These are phyloP conservation scores for Nannizziopsis arthrosporioides DNA, from an alignment of 2,329 filamentous ascomycete species.

Conservation along the genomic window DNA sequence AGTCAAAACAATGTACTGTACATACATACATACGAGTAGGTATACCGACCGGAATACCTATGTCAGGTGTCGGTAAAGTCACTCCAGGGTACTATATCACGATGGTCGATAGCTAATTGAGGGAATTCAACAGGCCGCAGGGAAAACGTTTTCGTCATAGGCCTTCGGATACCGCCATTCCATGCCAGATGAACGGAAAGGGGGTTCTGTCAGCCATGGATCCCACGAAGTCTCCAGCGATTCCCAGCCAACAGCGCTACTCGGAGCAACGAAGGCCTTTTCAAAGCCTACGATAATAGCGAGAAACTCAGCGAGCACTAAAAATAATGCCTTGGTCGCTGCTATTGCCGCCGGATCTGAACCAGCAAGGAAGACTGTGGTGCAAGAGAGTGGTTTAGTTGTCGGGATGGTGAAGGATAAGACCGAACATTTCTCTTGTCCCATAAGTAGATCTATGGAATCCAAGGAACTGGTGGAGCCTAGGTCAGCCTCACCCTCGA, in stretches of 20 bases:
- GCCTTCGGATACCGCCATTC: not conserved
- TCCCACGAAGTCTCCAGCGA: not conserved
- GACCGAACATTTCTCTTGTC: slow-evolving; percentile 25
- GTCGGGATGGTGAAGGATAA: slow-evolving; percentile 30
- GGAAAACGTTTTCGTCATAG: not conserved
- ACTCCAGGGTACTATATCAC: too few relatives aligned
- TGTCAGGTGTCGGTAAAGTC: too few relatives aligned
- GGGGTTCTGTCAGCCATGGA: not conserved
- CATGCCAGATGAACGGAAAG: slow-evolving; percentile 8
- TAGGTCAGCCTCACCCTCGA: not conserved
- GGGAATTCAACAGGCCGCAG: not conserved
- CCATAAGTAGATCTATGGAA: slow-evolving; percentile 9
- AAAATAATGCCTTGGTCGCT: slow-evolving; percentile 15
- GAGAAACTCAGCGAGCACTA: slow-evolving; percentile 10
- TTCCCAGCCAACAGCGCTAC: slow-evolving; percentile 21
- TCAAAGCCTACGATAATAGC: slow-evolving; percentile 16
- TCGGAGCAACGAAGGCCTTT: slow-evolving; percentile 31
- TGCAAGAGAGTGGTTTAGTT: slow-evolving; percentile 10
- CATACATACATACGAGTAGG: too few relatives aligned
- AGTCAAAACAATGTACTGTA: too few relatives aligned
- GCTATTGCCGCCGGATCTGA: slow-evolving; percentile 17
- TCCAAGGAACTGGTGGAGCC: not conserved
- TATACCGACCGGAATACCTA: too few relatives aligned
- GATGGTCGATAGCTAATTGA: not conserved
- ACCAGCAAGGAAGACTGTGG: not conserved